Base-by-base conservation (phyloP, 2,329 filamentous ascomycete species). In the Exophiala oligosperma region DNA sequence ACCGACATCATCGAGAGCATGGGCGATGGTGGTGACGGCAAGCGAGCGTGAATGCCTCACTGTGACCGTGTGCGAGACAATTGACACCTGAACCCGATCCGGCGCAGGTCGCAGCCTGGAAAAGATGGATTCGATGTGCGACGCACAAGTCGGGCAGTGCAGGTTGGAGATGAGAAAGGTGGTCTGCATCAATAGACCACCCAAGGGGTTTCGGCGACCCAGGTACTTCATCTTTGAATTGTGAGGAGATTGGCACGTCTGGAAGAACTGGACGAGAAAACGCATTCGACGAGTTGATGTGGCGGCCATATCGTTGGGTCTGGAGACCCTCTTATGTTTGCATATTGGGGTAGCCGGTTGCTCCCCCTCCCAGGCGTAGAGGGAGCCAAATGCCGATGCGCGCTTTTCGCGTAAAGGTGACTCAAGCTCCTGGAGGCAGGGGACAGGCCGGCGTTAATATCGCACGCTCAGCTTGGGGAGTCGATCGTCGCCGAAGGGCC, bases 111-210 rank as follows among this genome's bases (percentile, higher is more conserved):
- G 69, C 69, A 0, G 67, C 69, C 29, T 38, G n/a, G 0, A 79
- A 65, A 14, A 77, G 68, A 60, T 74, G 3, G 50, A 73, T 26
- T 71, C 71, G 49, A 77, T 71, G 60, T 77, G 74, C 44, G 74
- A 67, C 24, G 77, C 73, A 56, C 76, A 79, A 26, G 76, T 77
- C 37, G 75, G 67, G 62, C 76, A 79, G 64, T 79, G 76, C 28
- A 79, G 72, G 57, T 79, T 79, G 59, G 73, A 73, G 49, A 77
- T 73, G 46, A 77, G 72, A 35, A 77, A 52, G 9, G 50, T 41
- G 38, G 50, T 41, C 29, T 52, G 48, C 48, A 14, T 35, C n/a
- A 50, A 24, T 14, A 2, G 48, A 50, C 48, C 48, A 50, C 48
- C 48, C 48, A 50, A 50, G 2, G 48, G n/a, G 48, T 50, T 50